Evolutionary conservation across 2,329 filamentous ascomycete species (phyloP).

Genomic region (Peltaster fructicola): DNA sequence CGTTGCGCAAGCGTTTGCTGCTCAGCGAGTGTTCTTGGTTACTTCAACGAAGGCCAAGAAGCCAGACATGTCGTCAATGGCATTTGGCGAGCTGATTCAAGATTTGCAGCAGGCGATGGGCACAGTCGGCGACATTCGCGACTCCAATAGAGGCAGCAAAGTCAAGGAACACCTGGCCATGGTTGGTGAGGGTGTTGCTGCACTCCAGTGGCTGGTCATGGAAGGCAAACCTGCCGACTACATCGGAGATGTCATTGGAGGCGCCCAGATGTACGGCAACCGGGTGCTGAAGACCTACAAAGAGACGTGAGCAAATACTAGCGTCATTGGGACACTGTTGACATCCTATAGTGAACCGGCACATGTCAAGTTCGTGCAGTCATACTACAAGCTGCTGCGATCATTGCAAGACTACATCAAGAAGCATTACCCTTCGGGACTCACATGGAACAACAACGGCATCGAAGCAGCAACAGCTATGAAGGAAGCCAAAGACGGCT

Average conservation of each 20-base stretch:
- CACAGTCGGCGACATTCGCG: slow-evolving; percentile 62
- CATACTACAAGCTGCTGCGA: slow-evolving; percentile 84
- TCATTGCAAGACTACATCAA: slow-evolving; percentile 71
- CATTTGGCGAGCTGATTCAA: slow-evolving; percentile 62
- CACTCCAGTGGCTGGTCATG: slow-evolving; percentile 78
- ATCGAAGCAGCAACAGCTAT: slow-evolving; percentile 55
- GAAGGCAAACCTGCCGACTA: slow-evolving; percentile 71
- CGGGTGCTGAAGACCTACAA: slow-evolving; percentile 82
- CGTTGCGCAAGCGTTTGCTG: slow-evolving; percentile 52
- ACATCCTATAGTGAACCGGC: slow-evolving; percentile 44
- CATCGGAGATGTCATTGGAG: slow-evolving; percentile 64
- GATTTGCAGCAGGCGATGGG: slow-evolving; percentile 72
- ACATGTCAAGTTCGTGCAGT: slow-evolving; percentile 75
- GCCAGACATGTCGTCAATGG: slow-evolving; percentile 53
- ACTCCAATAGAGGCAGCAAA: slow-evolving; percentile 58
- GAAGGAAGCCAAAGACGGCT: slow-evolving; percentile 33
- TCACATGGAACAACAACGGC: slow-evolving; percentile 73
- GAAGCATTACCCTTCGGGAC: slow-evolving; percentile 59
- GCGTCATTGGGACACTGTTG: background rate
- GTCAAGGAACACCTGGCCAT: slow-evolving; percentile 70
- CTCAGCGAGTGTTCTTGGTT: slow-evolving; percentile 73
- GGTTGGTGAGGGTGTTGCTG: slow-evolving; percentile 76
- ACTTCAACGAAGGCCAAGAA: slow-evolving; percentile 85
- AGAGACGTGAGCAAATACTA: slow-evolving; percentile 43
- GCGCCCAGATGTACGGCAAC: slow-evolving; percentile 89